phyloP scores from a whole-genome alignment of 805 yeast genomes.

The Saturnispora besseyi region DNA sequence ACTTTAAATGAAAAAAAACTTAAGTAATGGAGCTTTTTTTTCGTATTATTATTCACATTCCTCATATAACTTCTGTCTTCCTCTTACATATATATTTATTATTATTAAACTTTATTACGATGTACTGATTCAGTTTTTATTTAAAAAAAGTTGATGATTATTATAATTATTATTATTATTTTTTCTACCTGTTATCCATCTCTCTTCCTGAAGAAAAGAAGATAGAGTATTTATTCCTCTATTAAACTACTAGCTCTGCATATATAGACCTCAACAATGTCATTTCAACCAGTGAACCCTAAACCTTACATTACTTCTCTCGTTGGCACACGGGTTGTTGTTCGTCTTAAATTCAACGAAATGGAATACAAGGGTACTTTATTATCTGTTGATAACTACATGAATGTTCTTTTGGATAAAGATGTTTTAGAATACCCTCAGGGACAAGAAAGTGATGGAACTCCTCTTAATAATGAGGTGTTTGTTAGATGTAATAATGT shows the following conservation, averaged over 20 bases:
- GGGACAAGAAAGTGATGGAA: conserved; percentile 32
- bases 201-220: too few relatives aligned
- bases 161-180: background rate
- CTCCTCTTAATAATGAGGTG: conserved; percentile 40
- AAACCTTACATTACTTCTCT: conserved; percentile 81
- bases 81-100: conserved; percentile 5
- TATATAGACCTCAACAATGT: conserved; percentile 16
- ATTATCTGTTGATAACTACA: conserved; percentile 79
- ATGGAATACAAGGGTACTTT: conserved; percentile 80
- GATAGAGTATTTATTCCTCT: too few relatives aligned
- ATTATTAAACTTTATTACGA: background rate
- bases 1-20: conserved; percentile 38
- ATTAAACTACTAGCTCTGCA: too few relatives aligned
- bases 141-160: background rate
- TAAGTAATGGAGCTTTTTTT: too few relatives aligned
- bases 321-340: conserved; percentile 59
- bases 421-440: conserved; percentile 38
- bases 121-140: background rate
- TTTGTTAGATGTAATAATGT: conserved; percentile 90
- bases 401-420: conserved; percentile 72
- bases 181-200: too few relatives aligned
- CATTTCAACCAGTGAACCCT: conserved; percentile 68
- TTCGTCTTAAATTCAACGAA: conserved; percentile 81
- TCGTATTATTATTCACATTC: background rate
- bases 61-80: background rate